phyloP scores from a whole-genome alignment of 106 monocot species.

The Ottelia alismoides region DNA sequence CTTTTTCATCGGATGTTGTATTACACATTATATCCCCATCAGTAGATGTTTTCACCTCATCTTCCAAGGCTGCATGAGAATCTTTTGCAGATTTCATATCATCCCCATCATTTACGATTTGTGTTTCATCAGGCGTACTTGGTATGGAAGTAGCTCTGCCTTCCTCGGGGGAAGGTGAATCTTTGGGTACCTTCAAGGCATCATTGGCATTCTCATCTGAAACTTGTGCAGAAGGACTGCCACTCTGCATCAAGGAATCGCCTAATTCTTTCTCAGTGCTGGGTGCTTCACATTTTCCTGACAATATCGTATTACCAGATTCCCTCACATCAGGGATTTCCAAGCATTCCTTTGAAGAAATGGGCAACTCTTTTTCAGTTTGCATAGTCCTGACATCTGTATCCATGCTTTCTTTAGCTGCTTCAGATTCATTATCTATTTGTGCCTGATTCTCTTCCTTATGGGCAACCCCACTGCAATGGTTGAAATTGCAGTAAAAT shows the following conservation, averaged over 20 bases:
- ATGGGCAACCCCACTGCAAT: too few relatives aligned
- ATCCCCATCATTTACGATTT: conserved; percentile 6
- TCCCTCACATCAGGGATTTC: conserved; percentile 10
- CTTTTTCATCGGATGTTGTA: too few relatives aligned
- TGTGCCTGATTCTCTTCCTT: conserved; percentile 25
- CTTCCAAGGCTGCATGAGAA: too few relatives aligned
- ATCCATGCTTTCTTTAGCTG: conserved; percentile 8
- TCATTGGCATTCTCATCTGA: background rate
- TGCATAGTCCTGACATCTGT: conserved; percentile 12
- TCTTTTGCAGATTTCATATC: too few relatives aligned
- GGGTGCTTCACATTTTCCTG: conserved; percentile 1
- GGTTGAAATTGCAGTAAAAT: too few relatives aligned
- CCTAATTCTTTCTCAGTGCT: conserved; percentile 1
- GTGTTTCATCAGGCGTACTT: conserved; percentile 7
- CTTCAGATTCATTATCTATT: conserved; percentile 11
- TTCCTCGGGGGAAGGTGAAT: conserved; percentile 8
- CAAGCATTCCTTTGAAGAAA: conserved; percentile 17
- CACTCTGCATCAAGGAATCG: conserved; percentile 5
- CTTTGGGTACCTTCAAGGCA: conserved; percentile 9
- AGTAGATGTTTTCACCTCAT: too few relatives aligned
- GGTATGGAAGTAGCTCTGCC: background rate
- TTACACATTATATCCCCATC: too few relatives aligned
- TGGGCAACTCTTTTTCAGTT: conserved; percentile 10
- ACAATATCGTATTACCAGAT: conserved; percentile 1
- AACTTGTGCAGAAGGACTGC: background rate